Evolutionary conservation across 805 yeast species (phyloP).

Genomic region (Candida koratica): DNA sequence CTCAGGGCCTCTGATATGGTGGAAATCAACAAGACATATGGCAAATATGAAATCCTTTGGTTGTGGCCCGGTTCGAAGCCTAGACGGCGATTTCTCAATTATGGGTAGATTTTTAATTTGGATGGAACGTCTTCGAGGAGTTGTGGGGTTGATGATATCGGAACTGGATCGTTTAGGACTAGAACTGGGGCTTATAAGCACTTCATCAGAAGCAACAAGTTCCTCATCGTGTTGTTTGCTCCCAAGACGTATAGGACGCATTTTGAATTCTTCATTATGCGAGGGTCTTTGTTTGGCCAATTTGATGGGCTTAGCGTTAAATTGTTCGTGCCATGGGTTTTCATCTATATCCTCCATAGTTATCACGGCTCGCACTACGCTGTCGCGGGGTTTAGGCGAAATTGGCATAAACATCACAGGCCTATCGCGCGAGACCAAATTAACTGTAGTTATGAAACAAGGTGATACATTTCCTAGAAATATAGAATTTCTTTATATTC

Average conservation of each 20-base stretch:
- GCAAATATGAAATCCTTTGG: conserved; percentile 59
- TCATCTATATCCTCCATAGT: conserved; percentile 11
- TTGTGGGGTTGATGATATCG: conserved; percentile 7
- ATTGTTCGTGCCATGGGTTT: conserved; percentile 16
- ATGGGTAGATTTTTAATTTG: conserved; percentile 39
- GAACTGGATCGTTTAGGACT: neutral
- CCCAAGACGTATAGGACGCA: conserved; percentile 14
- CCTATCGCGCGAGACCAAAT: no score
- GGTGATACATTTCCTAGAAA: conserved; percentile 35
- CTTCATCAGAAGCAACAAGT: neutral
- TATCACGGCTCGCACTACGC: neutral
- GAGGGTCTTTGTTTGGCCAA: conserved; percentile 23
- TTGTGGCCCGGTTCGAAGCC: conserved; percentile 10
- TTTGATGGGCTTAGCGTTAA: conserved; percentile 25
- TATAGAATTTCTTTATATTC: conserved; percentile 34
- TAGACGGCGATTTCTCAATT: conserved; percentile 15
- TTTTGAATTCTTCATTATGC: conserved; percentile 11
- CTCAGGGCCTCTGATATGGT: conserved; percentile 90
- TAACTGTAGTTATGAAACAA: no score
- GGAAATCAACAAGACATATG: conserved; percentile 86
- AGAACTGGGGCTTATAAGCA: neutral
- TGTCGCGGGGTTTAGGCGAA: no score
- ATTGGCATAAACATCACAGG: no score
- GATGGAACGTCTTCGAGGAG: conserved; percentile 22
- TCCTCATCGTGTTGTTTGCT: conserved; percentile 9